Evolutionary conservation across 345 rosid species (phyloP).

Genomic region (Salix caprea): DNA sequence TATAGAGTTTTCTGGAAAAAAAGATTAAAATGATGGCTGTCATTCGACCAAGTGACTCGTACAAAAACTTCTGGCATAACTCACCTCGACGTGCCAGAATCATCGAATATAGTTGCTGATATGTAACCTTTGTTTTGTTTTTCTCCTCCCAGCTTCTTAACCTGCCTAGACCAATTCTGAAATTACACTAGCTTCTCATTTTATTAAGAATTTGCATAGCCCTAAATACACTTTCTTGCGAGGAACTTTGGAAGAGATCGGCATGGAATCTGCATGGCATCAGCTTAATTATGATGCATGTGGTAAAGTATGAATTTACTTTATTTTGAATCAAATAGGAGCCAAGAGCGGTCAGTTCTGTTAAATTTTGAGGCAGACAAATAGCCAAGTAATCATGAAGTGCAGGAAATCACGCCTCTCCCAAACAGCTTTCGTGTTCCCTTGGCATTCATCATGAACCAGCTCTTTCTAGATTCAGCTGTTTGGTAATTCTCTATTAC

Average conservation of each 20-base stretch:
- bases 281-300: too few species aligned
- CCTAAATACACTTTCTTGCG: too few species aligned
- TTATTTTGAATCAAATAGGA: too few species aligned
- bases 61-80: constrained; percentile 31
- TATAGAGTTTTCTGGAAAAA: background rate
- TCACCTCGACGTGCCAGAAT: constrained; percentile 15
- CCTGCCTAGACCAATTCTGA: background rate
- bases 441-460: background rate
- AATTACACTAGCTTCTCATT: background rate
- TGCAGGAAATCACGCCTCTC: background rate
- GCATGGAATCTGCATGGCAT: too few species aligned
- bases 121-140: background rate
- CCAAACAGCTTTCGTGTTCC: background rate
- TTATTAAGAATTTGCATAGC: too few species aligned
- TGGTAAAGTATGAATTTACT: too few species aligned
- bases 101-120: background rate
- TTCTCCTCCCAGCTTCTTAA: background rate
- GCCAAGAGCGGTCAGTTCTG: background rate
- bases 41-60: constrained; percentile 12
- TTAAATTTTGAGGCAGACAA: background rate
- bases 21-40: background rate
- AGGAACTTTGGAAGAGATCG: too few species aligned
- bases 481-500: background rate
- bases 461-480: background rate
- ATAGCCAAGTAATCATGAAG: background rate